These are phyloP conservation scores for Verticillium longisporum DNA, from an alignment of 2,329 filamentous ascomycete genomes.

Conservation along the genomic window DNA sequence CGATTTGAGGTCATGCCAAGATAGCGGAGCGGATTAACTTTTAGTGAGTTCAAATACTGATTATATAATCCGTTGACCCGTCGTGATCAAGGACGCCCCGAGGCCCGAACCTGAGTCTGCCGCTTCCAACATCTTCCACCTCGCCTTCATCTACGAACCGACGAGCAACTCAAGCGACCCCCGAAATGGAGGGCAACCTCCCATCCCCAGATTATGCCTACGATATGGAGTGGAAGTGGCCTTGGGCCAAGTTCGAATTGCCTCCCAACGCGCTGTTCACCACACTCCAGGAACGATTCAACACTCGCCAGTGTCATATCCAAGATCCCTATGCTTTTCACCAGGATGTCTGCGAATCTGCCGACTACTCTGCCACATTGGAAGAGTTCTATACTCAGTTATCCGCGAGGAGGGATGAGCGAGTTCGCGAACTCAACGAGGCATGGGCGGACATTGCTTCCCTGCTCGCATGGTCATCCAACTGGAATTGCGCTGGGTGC, in stretches of 20 bases:
- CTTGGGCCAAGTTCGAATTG: not conserved
- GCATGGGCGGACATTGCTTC: not conserved
- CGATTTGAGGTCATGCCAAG: too few species aligned
- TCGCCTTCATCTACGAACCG: not conserved
- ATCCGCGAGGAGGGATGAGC: not conserved
- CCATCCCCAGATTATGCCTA: not conserved
- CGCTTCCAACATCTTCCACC: not conserved
- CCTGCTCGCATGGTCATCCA: not conserved
- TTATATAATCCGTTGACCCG: too few species aligned
- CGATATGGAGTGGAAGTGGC: not conserved
- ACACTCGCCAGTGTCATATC: not conserved
- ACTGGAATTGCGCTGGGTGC: not conserved
- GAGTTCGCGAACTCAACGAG: not conserved
- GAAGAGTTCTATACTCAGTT: slow-evolving; percentile 1
- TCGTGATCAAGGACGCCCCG: too few species aligned
- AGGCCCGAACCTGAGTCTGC: not conserved
- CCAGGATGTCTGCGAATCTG: not conserved
- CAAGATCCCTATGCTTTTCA: not conserved
- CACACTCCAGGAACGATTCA: slow-evolving; percentile 1
- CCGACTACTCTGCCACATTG: not conserved
- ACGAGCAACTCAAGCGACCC: not conserved
- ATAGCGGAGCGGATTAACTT: too few species aligned
- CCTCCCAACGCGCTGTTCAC: not conserved
- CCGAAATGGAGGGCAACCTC: not conserved
- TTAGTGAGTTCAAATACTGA: too few species aligned